A percentile compares a stretch with the other conserved stretches of the same genome.
Conservation (phyloP, 1,284 basidiomycete species). For the Amylostereum chailletii region DNA sequence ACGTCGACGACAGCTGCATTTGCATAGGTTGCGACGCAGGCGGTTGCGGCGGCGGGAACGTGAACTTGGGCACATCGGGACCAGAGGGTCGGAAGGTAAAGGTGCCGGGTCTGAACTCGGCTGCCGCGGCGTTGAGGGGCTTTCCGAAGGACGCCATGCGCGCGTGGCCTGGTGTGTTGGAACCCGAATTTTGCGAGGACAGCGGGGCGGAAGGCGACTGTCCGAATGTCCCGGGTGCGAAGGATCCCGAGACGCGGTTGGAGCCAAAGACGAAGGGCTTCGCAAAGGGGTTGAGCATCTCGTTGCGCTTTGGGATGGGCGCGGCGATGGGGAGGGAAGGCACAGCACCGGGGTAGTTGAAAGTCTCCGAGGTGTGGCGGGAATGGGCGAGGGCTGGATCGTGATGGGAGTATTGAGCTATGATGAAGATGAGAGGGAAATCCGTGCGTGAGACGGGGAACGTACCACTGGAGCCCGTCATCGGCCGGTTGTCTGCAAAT, state of each 20-base stretch:
- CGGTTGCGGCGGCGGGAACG: conserved; percentile 25
- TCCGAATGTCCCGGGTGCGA: not conserved
- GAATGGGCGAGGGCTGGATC: conserved; percentile 62
- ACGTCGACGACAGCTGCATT: not conserved
- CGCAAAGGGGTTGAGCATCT: conserved; percentile 63
- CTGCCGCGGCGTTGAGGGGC: conserved; percentile 64
- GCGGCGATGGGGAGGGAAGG: conserved; percentile 10
- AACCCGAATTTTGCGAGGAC: too few relatives aligned
- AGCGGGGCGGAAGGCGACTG: too few relatives aligned
- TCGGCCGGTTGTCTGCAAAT: conserved; percentile 11
- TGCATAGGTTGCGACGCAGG: conserved; percentile 13
- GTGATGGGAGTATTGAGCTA: conserved; percentile 45
- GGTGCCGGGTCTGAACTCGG: conserved; percentile 66
- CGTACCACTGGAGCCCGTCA: conserved; percentile 5
- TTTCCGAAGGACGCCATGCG: conserved; percentile 56
- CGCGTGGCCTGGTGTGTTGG: conserved; percentile 31
- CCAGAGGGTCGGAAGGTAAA: conserved; percentile 64
- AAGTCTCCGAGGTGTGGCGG: conserved; percentile 32
- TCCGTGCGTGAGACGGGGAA: not conserved
- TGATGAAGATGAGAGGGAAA: not conserved
- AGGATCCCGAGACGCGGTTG: not conserved
- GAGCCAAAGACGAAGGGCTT: conserved; percentile 73
- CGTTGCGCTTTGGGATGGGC: conserved; percentile 17
- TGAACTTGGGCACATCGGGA: conserved; percentile 49
- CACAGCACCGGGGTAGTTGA: conserved; percentile 7